Evolutionary conservation across 2,329 filamentous ascomycete genomes (phyloP), one percentile per base, ranked within the genome.

Genomic region (Alternaria sp.): DNA sequence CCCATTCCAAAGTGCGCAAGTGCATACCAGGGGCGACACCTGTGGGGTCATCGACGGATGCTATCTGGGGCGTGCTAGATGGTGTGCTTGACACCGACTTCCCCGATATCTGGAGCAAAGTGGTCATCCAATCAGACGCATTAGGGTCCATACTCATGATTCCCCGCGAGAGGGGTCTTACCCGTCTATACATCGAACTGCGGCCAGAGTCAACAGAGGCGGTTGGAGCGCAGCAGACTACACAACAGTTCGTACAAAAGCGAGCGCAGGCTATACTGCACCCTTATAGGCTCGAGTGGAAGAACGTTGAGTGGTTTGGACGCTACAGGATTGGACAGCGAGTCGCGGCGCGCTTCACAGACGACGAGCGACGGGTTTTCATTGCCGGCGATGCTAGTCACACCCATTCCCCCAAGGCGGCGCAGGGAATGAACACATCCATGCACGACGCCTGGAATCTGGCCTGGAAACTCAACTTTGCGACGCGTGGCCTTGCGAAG

Each of bases 81-180:
- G 89, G 88, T 65, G 85, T 87, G 71, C 77, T 91, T 9, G 85
- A 89, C 41, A 91, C 89, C 7, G 83, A 91, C 71, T 91, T 92
- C 66, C 89, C 89, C 1, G 89, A 91, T 68, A 84, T 91, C 48
- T 91, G 88, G 88, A 89, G 86, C 73, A 91, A 91, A 77, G 88
- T 88, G 0, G 83, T 90, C 0, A 82, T 91, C 7, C 88, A 88
- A 63, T 88, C 86, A 2, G 85, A 90, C 60, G 82, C 85, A 58
- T 82, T 86, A 42, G 89, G 89, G 3, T 90, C 88, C 0, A 86
- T 91, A 44, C 81, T 92, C n/a, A 89, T 90, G 73, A 88, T 91
- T 52, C 90, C 90, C 4, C 85, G 89, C 37, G 89, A 92, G 74
- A 82, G 88, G 40, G 89, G 90, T 69, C 86, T 91, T 84, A 91